Percentiles rank a stretch among this genome's conserved stretches.
Conservation (phyloP, 225 moss, liverwort and hornwort genomes). For the Bryum argenteum region DNA sequence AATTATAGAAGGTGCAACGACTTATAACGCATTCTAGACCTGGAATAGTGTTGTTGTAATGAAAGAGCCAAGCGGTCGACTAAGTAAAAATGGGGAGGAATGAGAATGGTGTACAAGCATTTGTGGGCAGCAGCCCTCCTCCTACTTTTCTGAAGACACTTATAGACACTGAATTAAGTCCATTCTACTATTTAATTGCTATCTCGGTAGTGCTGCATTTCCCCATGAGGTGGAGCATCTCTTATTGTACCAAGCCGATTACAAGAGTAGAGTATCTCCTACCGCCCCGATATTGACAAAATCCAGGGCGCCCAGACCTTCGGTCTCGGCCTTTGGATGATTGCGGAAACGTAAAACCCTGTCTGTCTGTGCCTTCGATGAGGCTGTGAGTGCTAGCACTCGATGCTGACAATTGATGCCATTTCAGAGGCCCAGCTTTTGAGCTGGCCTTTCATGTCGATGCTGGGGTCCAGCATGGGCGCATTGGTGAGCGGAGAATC, state of each 20-base stretch:
- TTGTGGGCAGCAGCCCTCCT: conserved; percentile 19
- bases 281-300: too few relatives aligned
- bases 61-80: conserved; percentile 27
- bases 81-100: conserved; percentile 28
- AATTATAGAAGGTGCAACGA: too few relatives aligned
- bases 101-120: conserved; percentile 41
- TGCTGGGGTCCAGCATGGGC: conserved; percentile 32
- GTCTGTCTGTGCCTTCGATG: too few relatives aligned
- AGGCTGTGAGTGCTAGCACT: conserved; percentile 39
- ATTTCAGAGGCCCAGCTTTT: conserved; percentile 58
- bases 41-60: conserved; percentile 5
- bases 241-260: conserved; percentile 17
- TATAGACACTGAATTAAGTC: too few relatives aligned
- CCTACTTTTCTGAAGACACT: not conserved
- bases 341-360: too few relatives aligned
- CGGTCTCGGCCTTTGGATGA: too few relatives aligned
- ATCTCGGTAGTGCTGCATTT: too few relatives aligned
- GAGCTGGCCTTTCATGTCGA: conserved; percentile 60
- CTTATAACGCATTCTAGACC: conserved; percentile 8
- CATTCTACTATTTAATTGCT: too few relatives aligned
- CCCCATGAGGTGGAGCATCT: not conserved
- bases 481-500: conserved; percentile 39
- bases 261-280: too few relatives aligned
- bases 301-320: too few relatives aligned
- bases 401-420: conserved; percentile 49